These are phyloP conservation scores for Cicer chorassanicum DNA, from an alignment of 306 rosid genomes.

Conservation along the genomic window DNA sequence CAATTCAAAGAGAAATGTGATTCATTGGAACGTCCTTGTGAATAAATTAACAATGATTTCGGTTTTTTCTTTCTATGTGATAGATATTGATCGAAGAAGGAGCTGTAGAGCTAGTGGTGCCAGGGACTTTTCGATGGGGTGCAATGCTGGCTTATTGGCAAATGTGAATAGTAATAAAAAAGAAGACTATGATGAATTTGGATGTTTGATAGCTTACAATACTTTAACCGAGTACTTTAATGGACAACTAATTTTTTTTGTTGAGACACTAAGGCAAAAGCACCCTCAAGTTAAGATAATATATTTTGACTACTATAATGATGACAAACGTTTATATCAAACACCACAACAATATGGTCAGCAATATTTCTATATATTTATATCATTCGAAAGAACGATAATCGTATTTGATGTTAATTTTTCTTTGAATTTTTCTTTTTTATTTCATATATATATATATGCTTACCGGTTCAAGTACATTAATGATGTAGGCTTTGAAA, in stretches of 20 bases:
- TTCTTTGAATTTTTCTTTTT: not conserved
- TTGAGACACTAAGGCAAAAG: slow-evolving; percentile 28
- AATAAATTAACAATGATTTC: not conserved
- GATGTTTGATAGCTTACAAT: slow-evolving; percentile 58
- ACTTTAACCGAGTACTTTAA: slow-evolving; percentile 45
- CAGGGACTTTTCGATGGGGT: not conserved
- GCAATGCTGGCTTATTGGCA: not conserved
- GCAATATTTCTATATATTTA: not conserved
- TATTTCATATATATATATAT: not conserved
- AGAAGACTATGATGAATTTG: slow-evolving; percentile 48
- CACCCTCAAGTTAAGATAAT: slow-evolving; percentile 49
- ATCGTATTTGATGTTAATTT: not conserved
- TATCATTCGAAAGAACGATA: not conserved
- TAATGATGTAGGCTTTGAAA: slow-evolving; percentile 44
- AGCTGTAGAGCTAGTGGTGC: not conserved
- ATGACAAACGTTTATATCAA: slow-evolving; percentile 43
- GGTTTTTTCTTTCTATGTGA: not conserved
- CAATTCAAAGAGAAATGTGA: no score
- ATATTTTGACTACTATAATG: slow-evolving; percentile 55
- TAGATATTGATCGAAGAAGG: slow-evolving; percentile 15
- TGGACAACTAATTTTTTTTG: slow-evolving; percentile 40
- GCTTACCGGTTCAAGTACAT: no score
- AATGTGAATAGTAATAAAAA: slow-evolving; percentile 29
- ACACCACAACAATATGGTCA: slow-evolving; percentile 48
- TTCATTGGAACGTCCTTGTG: no score